A percentile compares a stretch with the other conserved stretches of the same genome.
Conservation (phyloP, 164 flowering plant species). For the Chimonanthus salicifolius region DNA sequence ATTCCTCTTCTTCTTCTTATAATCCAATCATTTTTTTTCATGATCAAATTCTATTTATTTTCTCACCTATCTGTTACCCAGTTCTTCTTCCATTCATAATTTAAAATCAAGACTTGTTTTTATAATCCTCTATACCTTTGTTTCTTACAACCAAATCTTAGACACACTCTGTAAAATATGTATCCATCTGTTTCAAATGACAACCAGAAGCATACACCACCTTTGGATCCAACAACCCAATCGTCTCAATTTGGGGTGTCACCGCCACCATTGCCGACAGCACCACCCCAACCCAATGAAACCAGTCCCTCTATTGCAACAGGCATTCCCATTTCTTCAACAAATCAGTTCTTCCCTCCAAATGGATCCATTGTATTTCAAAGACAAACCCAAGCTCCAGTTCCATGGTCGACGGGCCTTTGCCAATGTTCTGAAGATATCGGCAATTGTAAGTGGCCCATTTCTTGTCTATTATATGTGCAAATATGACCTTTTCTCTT, state of each 20-base stretch:
- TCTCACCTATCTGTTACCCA: slow-evolving; percentile 6
- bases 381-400: not conserved
- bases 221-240: too few relatives aligned
- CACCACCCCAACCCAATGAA: not conserved
- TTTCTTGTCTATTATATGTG: not conserved
- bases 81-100: not conserved
- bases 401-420: slow-evolving; percentile 1
- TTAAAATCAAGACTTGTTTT: too few relatives aligned
- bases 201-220: not conserved
- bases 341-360: not conserved
- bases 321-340: not conserved
- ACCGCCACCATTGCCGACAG: not conserved
- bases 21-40: too few relatives aligned
- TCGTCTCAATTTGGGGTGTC: too few relatives aligned
- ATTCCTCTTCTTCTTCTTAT: too few relatives aligned
- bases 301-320: not conserved
- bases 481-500: not conserved
- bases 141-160: too few relatives aligned
- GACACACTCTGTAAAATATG: not conserved
- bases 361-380: not conserved
- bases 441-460: not conserved
- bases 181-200: not conserved
- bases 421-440: not conserved
- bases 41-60: not conserved
- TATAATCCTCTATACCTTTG: too few relatives aligned